phyloP scores from a whole-genome alignment of 169 alveolate genomes.

The Cryptosporidium baileyi region DNA sequence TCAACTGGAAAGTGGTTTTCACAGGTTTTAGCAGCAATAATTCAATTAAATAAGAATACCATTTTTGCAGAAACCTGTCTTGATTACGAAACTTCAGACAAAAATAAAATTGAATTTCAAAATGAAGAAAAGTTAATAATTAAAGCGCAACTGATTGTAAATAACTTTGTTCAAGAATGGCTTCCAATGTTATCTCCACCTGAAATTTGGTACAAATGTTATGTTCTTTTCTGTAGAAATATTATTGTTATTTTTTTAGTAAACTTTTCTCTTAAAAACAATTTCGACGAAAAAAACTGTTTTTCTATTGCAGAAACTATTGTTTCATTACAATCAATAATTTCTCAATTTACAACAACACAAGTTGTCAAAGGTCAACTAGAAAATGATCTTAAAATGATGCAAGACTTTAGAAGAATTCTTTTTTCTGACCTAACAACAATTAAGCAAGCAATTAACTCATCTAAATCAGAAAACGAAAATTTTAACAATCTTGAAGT shows the following conservation, averaged over 20 bases:
- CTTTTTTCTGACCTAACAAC: slow-evolving; percentile 36
- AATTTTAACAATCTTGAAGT: background rate
- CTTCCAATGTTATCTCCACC: background rate
- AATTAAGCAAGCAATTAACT: slow-evolving; percentile 19
- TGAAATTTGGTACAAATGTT: slow-evolving; percentile 32
- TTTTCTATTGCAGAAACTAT: slow-evolving; percentile 43
- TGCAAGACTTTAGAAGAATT: slow-evolving; percentile 59
- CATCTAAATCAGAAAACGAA: background rate
- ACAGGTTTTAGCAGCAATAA: background rate
- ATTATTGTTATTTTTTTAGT: slow-evolving; percentile 17
- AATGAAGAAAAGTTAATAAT: background rate
- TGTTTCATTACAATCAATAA: slow-evolving; percentile 27
- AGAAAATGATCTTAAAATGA: slow-evolving; percentile 15
- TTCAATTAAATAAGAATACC: background rate
- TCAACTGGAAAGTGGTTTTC: slow-evolving; percentile 48
- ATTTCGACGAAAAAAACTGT: slow-evolving; percentile 18
- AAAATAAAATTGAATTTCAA: too few species aligned
- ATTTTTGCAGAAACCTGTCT: background rate
- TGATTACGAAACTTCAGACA: background rate
- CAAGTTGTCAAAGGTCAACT: background rate
- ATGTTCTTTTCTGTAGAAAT: slow-evolving; percentile 20
- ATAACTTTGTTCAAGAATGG: slow-evolving; percentile 24
- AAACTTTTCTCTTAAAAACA: background rate
- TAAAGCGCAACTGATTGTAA: slow-evolving; percentile 6
- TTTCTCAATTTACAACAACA: slow-evolving; percentile 8